These are phyloP conservation scores for Xylariaceae sp. DNA, from an alignment of 2,329 filamentous ascomycete genomes.

Conservation along the genomic window DNA sequence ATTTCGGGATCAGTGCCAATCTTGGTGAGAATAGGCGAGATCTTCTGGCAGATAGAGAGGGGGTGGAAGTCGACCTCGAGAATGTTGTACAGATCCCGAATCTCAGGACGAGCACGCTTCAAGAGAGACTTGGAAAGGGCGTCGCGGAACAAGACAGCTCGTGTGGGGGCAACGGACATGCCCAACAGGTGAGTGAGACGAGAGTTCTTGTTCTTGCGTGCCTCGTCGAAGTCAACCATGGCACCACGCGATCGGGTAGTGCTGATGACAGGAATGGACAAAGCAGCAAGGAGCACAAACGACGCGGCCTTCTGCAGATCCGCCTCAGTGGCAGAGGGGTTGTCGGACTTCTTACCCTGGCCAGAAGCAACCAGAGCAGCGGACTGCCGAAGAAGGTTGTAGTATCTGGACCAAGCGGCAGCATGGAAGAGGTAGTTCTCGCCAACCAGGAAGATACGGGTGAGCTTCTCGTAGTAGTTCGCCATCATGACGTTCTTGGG, in stretches of 20 bases:
- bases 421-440: slow-evolving; percentile 99
- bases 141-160: slow-evolving; percentile 89
- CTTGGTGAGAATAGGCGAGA: slow-evolving; percentile 89
- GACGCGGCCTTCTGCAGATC: slow-evolving; percentile 93
- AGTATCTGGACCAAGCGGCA: slow-evolving; percentile 95
- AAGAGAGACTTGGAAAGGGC: slow-evolving; percentile 91
- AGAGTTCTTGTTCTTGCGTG: slow-evolving; percentile 97
- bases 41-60: slow-evolving; percentile 97
- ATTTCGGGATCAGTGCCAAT: slow-evolving; percentile 93
- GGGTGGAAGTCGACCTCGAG: slow-evolving; percentile 99
- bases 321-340: slow-evolving; percentile 80
- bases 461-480: slow-evolving; percentile 99
- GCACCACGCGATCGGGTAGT: slow-evolving; percentile 93
- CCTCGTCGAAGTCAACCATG: slow-evolving; percentile 93
- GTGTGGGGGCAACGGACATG: slow-evolving; percentile 84
- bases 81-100: slow-evolving; percentile 96
- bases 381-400: slow-evolving; percentile 90
- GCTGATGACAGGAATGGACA: slow-evolving; percentile 99
- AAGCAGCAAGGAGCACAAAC: slow-evolving; percentile 88
- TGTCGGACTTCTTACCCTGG: slow-evolving; percentile 88
- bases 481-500: slow-evolving; percentile 99
- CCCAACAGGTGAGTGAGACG: slow-evolving; percentile 92
- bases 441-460: slow-evolving; percentile 95
- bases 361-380: slow-evolving; percentile 75
- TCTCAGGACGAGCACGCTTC: slow-evolving; percentile 88